Evolutionary conservation across 306 rosid genomes (phyloP).

Genomic region (Prosopis cineraria): DNA sequence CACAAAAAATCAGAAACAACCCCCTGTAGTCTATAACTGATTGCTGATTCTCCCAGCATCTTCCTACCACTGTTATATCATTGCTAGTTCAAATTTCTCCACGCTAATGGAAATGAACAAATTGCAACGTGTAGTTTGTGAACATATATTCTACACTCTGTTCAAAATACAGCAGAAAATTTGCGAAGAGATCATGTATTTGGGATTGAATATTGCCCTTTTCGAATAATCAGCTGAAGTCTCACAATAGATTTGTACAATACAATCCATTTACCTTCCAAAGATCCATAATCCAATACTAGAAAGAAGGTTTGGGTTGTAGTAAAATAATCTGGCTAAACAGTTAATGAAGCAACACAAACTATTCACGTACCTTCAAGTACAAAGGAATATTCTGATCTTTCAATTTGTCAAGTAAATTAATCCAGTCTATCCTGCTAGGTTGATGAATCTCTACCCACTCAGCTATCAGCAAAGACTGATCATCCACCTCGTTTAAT

Average conservation of each 20-base stretch:
- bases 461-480: slow-evolving; percentile 62
- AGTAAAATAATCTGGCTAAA: slow-evolving; percentile 1
- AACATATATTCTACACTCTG: background rate
- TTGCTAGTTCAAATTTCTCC: background rate
- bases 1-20: background rate
- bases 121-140: background rate
- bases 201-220: slow-evolving; percentile 1
- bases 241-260: background rate
- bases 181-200: background rate
- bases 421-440: slow-evolving; percentile 69
- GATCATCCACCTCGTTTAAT: slow-evolving; percentile 51
- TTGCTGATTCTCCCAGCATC: background rate
- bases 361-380: slow-evolving; percentile 62
- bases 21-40: background rate
- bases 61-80: background rate
- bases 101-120: background rate
- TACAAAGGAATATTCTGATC: slow-evolving; percentile 50
- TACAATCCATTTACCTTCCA: background rate
- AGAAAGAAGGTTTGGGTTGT: background rate
- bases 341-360: slow-evolving; percentile 7
- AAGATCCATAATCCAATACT: slow-evolving; percentile 14
- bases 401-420: slow-evolving; percentile 70
- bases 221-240: slow-evolving; percentile 25
- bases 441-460: slow-evolving; percentile 85
- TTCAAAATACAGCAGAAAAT: background rate